These are phyloP conservation scores for Rugosomyces carneus DNA, from an alignment of 1,284 basidiomycete genomes.

Conservation along the genomic window DNA sequence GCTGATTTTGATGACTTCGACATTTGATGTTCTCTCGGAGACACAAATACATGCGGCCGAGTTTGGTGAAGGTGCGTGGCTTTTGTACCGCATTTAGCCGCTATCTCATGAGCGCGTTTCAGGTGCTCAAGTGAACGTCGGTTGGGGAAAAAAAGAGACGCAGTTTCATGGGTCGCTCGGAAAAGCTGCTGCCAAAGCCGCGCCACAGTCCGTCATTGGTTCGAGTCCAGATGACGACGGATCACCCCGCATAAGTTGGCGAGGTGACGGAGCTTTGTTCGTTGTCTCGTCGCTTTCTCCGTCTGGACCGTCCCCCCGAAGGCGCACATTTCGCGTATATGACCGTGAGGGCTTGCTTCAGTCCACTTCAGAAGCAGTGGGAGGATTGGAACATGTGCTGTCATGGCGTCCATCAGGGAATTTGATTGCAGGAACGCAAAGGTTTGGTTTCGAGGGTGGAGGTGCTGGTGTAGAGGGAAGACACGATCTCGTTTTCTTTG, in stretches of 20 bases:
- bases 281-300: conserved; percentile 69
- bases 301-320: conserved; percentile 20
- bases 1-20: conserved; percentile 83
- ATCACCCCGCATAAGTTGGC: conserved; percentile 80
- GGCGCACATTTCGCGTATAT: conserved; percentile 73
- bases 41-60: conserved; percentile 64
- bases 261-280: conserved; percentile 89
- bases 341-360: conserved; percentile 76
- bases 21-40: conserved; percentile 87
- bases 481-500: conserved; percentile 92
- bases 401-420: conserved; percentile 89
- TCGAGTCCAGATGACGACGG: conserved; percentile 70
- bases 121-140: conserved; percentile 92
- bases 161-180: conserved; percentile 98
- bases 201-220: conserved; percentile 37
- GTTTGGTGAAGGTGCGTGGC: conserved; percentile 73
- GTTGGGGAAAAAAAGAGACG: conserved; percentile 96
- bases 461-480: conserved; percentile 63
- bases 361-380: conserved; percentile 79
- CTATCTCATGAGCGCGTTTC: conserved; percentile 1
- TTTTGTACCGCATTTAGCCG: conserved; percentile 4
- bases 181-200: conserved; percentile 73
- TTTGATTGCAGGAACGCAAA: conserved; percentile 77
- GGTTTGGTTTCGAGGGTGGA: conserved; percentile 72
- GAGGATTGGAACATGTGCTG: conserved; percentile 78